These are phyloP conservation scores for Geotrichum aggregatum DNA, from an alignment of 1,139 yeast genomes.

Conservation along the genomic window DNA sequence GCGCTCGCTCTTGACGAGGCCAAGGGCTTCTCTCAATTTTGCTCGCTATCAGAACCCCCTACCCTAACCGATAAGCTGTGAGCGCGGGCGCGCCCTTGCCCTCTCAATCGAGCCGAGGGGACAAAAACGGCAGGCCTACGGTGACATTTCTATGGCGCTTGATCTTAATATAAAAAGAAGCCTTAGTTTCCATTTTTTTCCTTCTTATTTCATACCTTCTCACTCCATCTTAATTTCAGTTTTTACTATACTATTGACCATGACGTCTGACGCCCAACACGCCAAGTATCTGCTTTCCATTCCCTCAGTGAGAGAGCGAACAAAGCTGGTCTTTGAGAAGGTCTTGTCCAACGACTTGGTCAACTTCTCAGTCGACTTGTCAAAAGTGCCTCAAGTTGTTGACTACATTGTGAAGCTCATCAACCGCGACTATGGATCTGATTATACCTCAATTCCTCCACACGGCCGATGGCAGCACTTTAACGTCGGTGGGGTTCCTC, in stretches of 20 bases:
- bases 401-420: constrained; percentile 44
- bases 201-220: neutral
- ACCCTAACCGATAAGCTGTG: constrained; percentile 5
- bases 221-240: neutral
- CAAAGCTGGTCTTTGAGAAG: constrained; percentile 42
- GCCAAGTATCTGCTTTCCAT: constrained; percentile 44
- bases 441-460: constrained; percentile 48
- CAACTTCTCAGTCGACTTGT: constrained; percentile 47
- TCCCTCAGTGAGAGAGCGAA: constrained; percentile 51
- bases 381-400: constrained; percentile 42
- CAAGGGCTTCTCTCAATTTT: too few species aligned
- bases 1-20: too few species aligned
- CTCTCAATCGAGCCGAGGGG: constrained; percentile 8
- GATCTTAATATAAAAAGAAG: too few species aligned
- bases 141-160: neutral
- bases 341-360: constrained; percentile 39
- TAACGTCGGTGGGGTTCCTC: constrained; percentile 45
- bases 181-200: neutral
- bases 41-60: constrained; percentile 6
- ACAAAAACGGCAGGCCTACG: constrained; percentile 7
- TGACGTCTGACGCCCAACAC: constrained; percentile 6
- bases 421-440: constrained; percentile 42
- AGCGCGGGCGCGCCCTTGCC: constrained; percentile 1
- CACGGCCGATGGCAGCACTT: constrained; percentile 65
- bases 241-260: too few species aligned